Percentiles rank a stretch among this genome's conserved stretches.
Conservation (phyloP, 2,329 filamentous ascomycete species). For the Pyrenophora tritici-repentis region DNA sequence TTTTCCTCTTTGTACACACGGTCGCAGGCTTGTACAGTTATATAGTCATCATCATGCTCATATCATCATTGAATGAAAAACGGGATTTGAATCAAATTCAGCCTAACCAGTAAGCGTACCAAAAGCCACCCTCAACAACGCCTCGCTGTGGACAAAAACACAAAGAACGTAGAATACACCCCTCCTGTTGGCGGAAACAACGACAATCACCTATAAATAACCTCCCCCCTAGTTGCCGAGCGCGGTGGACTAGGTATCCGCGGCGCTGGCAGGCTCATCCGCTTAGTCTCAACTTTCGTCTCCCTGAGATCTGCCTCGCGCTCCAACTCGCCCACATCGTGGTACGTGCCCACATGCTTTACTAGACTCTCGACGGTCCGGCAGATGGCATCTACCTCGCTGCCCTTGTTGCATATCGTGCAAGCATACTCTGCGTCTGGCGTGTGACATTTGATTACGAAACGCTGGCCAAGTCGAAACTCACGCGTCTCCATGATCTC, state of each 20-base stretch:
- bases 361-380: slow-evolving; percentile 43
- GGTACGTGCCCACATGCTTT: slow-evolving; percentile 43
- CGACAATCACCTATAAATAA: slow-evolving; percentile 21
- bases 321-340: slow-evolving; percentile 41
- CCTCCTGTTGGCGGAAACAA: no score
- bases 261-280: slow-evolving; percentile 29
- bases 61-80: no score
- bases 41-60: no score
- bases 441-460: slow-evolving; percentile 47
- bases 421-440: slow-evolving; percentile 45
- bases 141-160: no score
- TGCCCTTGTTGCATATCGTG: slow-evolving; percentile 39
- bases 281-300: slow-evolving; percentile 23
- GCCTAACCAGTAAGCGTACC: no score
- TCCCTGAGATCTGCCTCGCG: slow-evolving; percentile 41
- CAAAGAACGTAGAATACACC: no score
- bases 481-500: slow-evolving; percentile 44
- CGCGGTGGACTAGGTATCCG: slow-evolving; percentile 17
- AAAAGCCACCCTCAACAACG: no score
- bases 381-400: slow-evolving; percentile 45
- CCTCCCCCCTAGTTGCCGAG: slow-evolving; percentile 18
- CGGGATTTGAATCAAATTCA: no score
- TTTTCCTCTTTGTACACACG: no score
- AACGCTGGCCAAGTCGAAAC: slow-evolving; percentile 44
- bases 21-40: no score